phyloP scores from a whole-genome alignment of 106 monocot genomes.

The Allium fistulosum region DNA sequence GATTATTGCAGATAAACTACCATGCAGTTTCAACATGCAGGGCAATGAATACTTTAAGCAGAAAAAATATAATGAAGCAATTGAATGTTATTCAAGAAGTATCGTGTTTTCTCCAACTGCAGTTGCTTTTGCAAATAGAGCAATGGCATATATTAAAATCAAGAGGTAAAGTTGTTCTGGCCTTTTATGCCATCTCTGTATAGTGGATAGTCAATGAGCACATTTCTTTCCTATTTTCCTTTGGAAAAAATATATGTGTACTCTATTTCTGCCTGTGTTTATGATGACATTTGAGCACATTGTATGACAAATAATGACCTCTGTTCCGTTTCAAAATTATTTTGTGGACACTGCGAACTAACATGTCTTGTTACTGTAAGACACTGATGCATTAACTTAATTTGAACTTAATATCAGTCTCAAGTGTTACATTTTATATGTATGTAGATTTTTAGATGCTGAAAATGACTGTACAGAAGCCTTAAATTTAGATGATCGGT shows the following conservation, averaged over 20 bases:
- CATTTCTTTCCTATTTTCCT: too few species aligned
- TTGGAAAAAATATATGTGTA: too few species aligned
- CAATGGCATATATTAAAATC: slow-evolving; percentile 95
- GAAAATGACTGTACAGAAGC: slow-evolving; percentile 95
- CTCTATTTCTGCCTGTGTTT: too few species aligned
- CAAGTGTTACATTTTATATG: neutral
- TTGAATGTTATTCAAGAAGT: slow-evolving; percentile 95
- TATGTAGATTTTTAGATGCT: slow-evolving; percentile 74
- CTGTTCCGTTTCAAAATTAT: too few species aligned
- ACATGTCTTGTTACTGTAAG: too few species aligned
- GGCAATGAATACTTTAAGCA: slow-evolving; percentile 97
- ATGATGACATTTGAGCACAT: too few species aligned
- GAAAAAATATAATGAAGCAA: slow-evolving; percentile 70
- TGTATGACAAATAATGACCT: too few species aligned
- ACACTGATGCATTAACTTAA: too few species aligned
- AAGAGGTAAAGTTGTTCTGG: slow-evolving; percentile 40
- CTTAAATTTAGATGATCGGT: slow-evolving; percentile 85
- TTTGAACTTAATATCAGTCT: too few species aligned
- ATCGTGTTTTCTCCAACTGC: slow-evolving; percentile 76
- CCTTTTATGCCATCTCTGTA: too few species aligned
- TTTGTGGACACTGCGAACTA: too few species aligned
- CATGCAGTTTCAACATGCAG: slow-evolving; percentile 21
- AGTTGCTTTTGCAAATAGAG: slow-evolving; percentile 97
- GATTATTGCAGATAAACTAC: slow-evolving; percentile 8
- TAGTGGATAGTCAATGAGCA: too few species aligned